Evolutionary conservation across 2,329 filamentous ascomycete genomes (phyloP).

Genomic region (Trichoderma sp.): DNA sequence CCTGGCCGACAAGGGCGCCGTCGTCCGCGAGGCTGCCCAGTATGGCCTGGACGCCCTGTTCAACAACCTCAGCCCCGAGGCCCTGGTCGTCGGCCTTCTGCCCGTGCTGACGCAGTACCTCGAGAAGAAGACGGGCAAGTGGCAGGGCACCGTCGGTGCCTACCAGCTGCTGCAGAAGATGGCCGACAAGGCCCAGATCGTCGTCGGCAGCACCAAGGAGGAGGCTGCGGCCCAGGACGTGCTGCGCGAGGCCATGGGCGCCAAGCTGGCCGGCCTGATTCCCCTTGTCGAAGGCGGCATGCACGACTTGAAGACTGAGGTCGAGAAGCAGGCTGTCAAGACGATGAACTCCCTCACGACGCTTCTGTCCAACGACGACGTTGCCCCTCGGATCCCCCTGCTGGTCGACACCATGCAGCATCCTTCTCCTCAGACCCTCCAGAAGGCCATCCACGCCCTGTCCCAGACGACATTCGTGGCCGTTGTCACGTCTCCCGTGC

Average conservation of each 20-base stretch:
- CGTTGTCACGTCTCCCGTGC: slow-evolving; percentile 89
- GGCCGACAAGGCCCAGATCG: slow-evolving; percentile 91
- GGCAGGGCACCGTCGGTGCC: slow-evolving; percentile 92
- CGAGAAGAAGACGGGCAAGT: slow-evolving; percentile 84
- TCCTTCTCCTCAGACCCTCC: slow-evolving; percentile 81
- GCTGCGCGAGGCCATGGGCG: slow-evolving; percentile 86
- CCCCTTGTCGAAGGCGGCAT: slow-evolving; percentile 90
- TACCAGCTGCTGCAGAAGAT: slow-evolving; percentile 85
- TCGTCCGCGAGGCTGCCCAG: slow-evolving; percentile 88
- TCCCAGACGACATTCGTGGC: slow-evolving; percentile 99
- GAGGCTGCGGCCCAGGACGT: slow-evolving; percentile 87
- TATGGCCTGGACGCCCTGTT: slow-evolving; percentile 93
- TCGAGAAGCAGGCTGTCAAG: slow-evolving; percentile 84
- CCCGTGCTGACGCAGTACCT: slow-evolving; percentile 77
- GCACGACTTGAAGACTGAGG: slow-evolving; percentile 93
- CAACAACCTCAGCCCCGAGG: slow-evolving; percentile 75
- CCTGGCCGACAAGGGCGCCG: slow-evolving; percentile 83
- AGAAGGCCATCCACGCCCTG: slow-evolving; percentile 95
- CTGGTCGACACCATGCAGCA: slow-evolving; percentile 95
- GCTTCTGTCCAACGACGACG: slow-evolving; percentile 94
- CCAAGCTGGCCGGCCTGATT: slow-evolving; percentile 81
- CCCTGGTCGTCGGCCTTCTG: slow-evolving; percentile 79
- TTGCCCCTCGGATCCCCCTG: slow-evolving; percentile 86
- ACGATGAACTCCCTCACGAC: slow-evolving; percentile 90
- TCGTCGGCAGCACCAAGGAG: slow-evolving; percentile 75